Base-by-base conservation (phyloP, 78 protist species). In the Pelomyxa schiedti region DNA sequence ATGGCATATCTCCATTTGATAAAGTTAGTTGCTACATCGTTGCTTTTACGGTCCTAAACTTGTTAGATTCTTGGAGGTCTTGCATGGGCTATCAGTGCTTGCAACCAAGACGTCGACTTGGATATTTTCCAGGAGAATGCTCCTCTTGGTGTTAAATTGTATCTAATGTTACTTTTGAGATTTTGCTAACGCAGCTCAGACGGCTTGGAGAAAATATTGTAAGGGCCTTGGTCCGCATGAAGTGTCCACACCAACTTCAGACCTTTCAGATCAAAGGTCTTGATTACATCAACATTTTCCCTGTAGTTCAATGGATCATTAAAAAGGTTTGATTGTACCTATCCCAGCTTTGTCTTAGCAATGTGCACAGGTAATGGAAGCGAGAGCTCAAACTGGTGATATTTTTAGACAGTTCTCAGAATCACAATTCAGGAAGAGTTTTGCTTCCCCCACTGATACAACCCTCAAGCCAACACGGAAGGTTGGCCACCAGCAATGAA, bases 291-390 rank as follows among this genome's bases (percentile, higher is more conserved):
- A 66, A 80, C 26, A 39, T 95, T 42, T 89, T 87, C 75, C 92
- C 89, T 38, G 89, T 90, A 28, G 68, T 95, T 39, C 81, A 90
- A 82, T 95, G 98, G 98, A 81, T 95, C 35, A 92, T 95, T 41
- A 87, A 91, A 80, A 78, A 79, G 39, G 96, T 89, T n/a, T n/a
- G n/a, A n/a, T n/a, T n/a, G n/a, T n/a, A n/a, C n/a, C n/a, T n/a
- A n/a, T n/a, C 29, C 67, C 36, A 47, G 63, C 63, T 47, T 22
- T 16, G 63, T 47, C 29, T 24, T 22, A 22, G 63, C 16, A 16
- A 22, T 35, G 67, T 4, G 67, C 2, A 4, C 67, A 9, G 1
- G 71, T 71, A 42, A 40, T n/a, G n/a, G 87, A 82, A 24, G 85
- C 88, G 0, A 69, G 95, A 3, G 88, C 78, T 36, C 95, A 92